Percentiles rank a stretch among this genome's conserved stretches.
phyloP scores from a whole-genome alignment of 2,329 filamentous ascomycete species.

The Aspergillus candidus region DNA sequence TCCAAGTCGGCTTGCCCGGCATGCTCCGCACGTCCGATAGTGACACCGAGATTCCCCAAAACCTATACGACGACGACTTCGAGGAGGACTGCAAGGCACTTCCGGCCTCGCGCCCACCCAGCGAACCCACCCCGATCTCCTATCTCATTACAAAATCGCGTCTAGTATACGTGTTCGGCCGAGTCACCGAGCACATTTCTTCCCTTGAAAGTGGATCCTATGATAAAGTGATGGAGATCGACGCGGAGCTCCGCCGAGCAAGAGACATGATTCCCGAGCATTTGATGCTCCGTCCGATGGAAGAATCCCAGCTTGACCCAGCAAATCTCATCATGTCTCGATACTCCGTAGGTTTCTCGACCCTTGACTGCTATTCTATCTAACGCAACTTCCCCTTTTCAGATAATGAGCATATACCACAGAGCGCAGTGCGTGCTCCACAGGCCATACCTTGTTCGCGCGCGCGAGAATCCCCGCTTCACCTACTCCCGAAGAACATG shows the following conservation, averaged over 20 bases:
- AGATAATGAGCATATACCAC: constrained; percentile 67
- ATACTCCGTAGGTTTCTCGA: constrained; percentile 50
- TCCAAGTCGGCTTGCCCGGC: constrained; percentile 61
- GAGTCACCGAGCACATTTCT: constrained; percentile 40
- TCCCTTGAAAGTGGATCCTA: constrained; percentile 45
- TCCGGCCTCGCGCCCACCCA: constrained; percentile 51
- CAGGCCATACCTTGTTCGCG: constrained; percentile 74
- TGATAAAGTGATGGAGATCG: constrained; percentile 56
- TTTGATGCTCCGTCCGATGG: constrained; percentile 66
- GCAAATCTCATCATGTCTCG: constrained; percentile 68
- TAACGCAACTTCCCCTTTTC: neutral
- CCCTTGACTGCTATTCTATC: neutral
- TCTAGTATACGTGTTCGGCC: constrained; percentile 39
- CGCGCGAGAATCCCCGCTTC: constrained; percentile 73
- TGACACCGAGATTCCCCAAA: constrained; percentile 56
- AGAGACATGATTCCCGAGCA: constrained; percentile 69
- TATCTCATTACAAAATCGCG: constrained; percentile 45
- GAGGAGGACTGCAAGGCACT: constrained; percentile 49
- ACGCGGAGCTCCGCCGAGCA: constrained; percentile 51
- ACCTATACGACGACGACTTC: constrained; percentile 62
- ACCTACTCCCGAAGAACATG: constrained; percentile 76
- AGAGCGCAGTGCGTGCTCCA: constrained; percentile 88
- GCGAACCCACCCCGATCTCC: constrained; percentile 53
- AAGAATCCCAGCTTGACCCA: constrained; percentile 66
- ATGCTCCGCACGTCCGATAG: constrained; percentile 60